Evolutionary conservation across 2,329 filamentous ascomycete species (phyloP), one percentile per base, ranked within the genome.

Genomic region (Epichloe sp.): DNA sequence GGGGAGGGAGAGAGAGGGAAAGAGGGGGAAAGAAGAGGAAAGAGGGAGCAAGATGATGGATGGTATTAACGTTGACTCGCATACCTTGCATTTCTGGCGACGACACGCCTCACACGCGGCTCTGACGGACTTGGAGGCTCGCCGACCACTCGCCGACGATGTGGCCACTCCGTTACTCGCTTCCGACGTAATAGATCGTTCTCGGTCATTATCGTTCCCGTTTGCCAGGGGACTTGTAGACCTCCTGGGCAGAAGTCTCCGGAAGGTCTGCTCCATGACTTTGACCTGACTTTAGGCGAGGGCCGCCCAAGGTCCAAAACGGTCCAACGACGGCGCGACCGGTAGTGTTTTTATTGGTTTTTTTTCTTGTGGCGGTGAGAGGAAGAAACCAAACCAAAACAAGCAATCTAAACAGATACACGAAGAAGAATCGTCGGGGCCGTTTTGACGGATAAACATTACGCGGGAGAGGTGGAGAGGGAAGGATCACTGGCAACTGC

Each of bases 21-120:
- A 42, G 11, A 5, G 19, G 11, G 3, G 23, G 5, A 26, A 26
- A 26, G 3, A 17, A n/a, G 37, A 14, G 21, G 11, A 42, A 41
- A 26, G 11, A 5, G 19, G 23, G 23, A 5, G 19, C 10, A 12
- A 34, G n/a, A 21, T 19, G 15, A 4, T 23, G 19, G 21, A 21
- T 31, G 31, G 15, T 4, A 14, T 41, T 49, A 11, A 31, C 1
- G 3, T 31, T 31, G n/a, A 41, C 15, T 19, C 17, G 38, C 47
- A 41, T 45, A 50, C 48, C 48, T 50, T 50, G 35, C 48, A 50
- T 11, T 50, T 50, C 35, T 50, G 48, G 19, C 43, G 42, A 19
- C 48, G 48, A 45, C 48, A 50, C 11, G 48, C 40, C 23, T 50
- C 48, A 41, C 48, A 50, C 19, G 48, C 48, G 21, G 48, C 48